These are phyloP conservation scores for Vitrella brassicaformis DNA, from an alignment of 73 alveolate genomes.

Conservation along the genomic window DNA sequence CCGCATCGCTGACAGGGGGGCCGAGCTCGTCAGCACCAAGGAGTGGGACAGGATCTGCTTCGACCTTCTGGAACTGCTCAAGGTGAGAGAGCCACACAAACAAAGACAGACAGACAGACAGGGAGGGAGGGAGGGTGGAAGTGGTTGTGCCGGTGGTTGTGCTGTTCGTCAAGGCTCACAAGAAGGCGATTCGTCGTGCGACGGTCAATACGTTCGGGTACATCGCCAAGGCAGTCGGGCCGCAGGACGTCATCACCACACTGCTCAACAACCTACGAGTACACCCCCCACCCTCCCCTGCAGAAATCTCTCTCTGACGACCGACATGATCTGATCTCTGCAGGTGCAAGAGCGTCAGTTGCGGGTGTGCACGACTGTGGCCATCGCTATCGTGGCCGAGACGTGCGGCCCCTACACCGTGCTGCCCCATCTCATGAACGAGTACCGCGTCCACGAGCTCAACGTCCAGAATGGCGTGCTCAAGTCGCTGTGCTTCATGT, in stretches of 20 bases:
- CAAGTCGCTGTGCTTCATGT: conserved; percentile 92
- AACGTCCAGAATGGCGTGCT: conserved; percentile 99
- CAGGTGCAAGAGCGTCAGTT: conserved; percentile 99
- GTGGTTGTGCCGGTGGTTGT: not conserved
- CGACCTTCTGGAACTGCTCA: conserved; percentile 93
- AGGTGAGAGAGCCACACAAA: too few relatives aligned
- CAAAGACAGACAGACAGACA: conserved; percentile 20
- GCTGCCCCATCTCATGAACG: conserved; percentile 97
- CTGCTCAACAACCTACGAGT: conserved; percentile 62
- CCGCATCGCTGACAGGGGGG: conserved; percentile 99
- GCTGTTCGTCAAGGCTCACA: conserved; percentile 43
- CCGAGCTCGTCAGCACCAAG: conserved; percentile 93
- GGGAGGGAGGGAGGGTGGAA: conserved; percentile 3
- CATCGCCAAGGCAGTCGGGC: conserved; percentile 99
- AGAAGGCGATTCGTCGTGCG: conserved; percentile 94
- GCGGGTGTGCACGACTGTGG: conserved; percentile 99
- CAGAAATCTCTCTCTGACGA: too few relatives aligned
- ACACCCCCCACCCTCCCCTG: too few relatives aligned
- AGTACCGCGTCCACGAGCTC: conserved; percentile 96
- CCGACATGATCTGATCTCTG: conserved; percentile 61
- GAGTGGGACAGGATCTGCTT: conserved; percentile 99
- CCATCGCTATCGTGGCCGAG: conserved; percentile 99
- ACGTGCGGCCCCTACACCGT: conserved; percentile 99
- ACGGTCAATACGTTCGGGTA: conserved; percentile 99
- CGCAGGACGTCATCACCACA: conserved; percentile 93